phyloP scores from a whole-genome alignment of 2,329 filamentous ascomycete species.

The Nothophaeocryptopus gaeumannii region DNA sequence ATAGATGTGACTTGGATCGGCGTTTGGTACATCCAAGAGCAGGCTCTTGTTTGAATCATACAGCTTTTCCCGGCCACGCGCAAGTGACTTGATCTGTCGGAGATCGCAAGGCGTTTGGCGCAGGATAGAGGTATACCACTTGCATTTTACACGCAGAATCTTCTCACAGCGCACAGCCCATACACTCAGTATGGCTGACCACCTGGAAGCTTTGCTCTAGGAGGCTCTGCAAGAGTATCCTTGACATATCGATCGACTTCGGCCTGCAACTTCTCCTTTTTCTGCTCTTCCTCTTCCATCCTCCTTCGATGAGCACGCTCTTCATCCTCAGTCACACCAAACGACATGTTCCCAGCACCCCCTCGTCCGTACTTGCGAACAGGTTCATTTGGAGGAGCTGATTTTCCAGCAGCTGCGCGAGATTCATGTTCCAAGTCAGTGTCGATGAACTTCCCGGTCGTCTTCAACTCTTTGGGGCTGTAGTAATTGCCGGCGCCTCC shows the following conservation, averaged over 20 bases:
- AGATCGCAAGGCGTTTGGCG: background rate
- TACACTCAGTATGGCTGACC: slow-evolving; percentile 14
- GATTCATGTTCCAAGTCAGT: background rate
- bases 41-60: background rate
- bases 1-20: too few relatives aligned
- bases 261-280: slow-evolving; percentile 30
- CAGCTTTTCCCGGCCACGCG: background rate
- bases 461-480: slow-evolving; percentile 39
- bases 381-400: background rate
- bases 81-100: slow-evolving; percentile 1
- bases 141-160: too few relatives aligned
- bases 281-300: slow-evolving; percentile 30
- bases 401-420: background rate
- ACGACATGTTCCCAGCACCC: slow-evolving; percentile 49
- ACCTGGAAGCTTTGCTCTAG: slow-evolving; percentile 39
- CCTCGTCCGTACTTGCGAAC: slow-evolving; percentile 37
- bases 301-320: slow-evolving; percentile 30
- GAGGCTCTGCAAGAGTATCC: slow-evolving; percentile 39
- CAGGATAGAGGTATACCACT: too few relatives aligned
- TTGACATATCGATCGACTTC: slow-evolving; percentile 43
- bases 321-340: slow-evolving; percentile 32
- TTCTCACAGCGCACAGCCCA: too few relatives aligned
- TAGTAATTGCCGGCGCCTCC: slow-evolving; percentile 50
- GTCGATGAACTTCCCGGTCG: slow-evolving; percentile 39
- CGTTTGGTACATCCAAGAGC: background rate